Percentiles rank a stretch among this genome's conserved stretches.
These are phyloP conservation scores for Pichia paraexigua DNA, from an alignment of 805 yeast genomes.

Conservation along the genomic window DNA sequence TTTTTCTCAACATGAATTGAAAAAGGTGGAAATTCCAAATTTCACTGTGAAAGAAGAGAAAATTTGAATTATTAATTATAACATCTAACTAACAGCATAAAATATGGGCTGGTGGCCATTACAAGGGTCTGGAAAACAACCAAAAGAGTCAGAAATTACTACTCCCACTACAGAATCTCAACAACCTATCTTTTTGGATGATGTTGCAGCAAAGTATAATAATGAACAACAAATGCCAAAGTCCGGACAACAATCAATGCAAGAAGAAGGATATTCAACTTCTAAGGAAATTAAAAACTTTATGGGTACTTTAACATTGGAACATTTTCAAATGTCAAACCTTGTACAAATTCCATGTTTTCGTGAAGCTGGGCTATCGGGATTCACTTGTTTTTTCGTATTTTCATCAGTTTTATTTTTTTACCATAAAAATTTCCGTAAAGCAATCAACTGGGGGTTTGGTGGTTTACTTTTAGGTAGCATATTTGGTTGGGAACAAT, in stretches of 20 bases:
- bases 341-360: slow-evolving; percentile 65
- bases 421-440: slow-evolving; percentile 52
- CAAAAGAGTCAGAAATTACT: neutral
- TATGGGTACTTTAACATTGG: slow-evolving; percentile 30
- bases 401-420: slow-evolving; percentile 59
- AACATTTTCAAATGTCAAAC: slow-evolving; percentile 46
- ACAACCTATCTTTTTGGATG: slow-evolving; percentile 36
- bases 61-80: too few species aligned
- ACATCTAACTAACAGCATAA: neutral
- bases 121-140: neutral
- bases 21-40: too few species aligned
- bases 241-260: neutral
- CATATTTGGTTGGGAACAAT: slow-evolving; percentile 88
- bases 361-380: slow-evolving; percentile 70
- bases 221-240: neutral
- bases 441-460: slow-evolving; percentile 74
- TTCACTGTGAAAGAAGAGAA: neutral
- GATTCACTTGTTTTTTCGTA: slow-evolving; percentile 65
- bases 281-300: slow-evolving; percentile 17
- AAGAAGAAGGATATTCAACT: slow-evolving; percentile 12
- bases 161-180: neutral
- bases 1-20: neutral
- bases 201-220: slow-evolving; percentile 43
- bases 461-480: slow-evolving; percentile 76
- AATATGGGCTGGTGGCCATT: slow-evolving; percentile 13